Percentiles rank a stretch among this genome's conserved stretches.
Conservation (phyloP, 2,329 filamentous ascomycete genomes). For the Fusarium buxicola region DNA sequence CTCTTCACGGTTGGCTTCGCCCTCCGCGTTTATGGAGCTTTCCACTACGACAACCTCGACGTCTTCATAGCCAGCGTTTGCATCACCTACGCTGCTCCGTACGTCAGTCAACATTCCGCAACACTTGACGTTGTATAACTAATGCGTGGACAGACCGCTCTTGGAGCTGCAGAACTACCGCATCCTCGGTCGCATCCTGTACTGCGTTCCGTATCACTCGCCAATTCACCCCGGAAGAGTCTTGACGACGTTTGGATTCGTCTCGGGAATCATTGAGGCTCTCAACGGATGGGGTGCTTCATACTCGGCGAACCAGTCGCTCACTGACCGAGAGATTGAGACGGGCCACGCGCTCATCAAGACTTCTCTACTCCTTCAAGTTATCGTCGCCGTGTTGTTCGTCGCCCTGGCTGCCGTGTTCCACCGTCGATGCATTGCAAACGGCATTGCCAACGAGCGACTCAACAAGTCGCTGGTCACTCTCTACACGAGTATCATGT, state of each 20-base stretch:
- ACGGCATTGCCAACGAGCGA: slow-evolving; percentile 49
- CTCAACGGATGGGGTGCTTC: slow-evolving; percentile 61
- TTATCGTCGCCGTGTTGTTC: slow-evolving; percentile 64
- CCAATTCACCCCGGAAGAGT: slow-evolving; percentile 61
- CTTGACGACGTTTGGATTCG: slow-evolving; percentile 58
- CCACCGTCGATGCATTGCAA: slow-evolving; percentile 57
- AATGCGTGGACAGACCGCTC: slow-evolving; percentile 57
- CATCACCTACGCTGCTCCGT: slow-evolving; percentile 52
- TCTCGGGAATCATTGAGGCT: slow-evolving; percentile 61
- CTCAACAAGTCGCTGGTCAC: slow-evolving; percentile 56
- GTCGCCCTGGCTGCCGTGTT: slow-evolving; percentile 60
- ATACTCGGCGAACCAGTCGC: slow-evolving; percentile 59
- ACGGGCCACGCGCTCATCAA: slow-evolving; percentile 61
- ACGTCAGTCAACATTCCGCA: slow-evolving; percentile 16
- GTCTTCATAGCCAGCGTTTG: slow-evolving; percentile 51
- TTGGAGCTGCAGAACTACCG: slow-evolving; percentile 72
- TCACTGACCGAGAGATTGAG: slow-evolving; percentile 53
- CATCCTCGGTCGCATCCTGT: slow-evolving; percentile 68
- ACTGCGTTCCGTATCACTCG: slow-evolving; percentile 67
- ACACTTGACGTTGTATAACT: not conserved
- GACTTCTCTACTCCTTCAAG: slow-evolving; percentile 64
- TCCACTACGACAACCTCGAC: slow-evolving; percentile 48
- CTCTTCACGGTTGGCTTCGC: slow-evolving; percentile 68
- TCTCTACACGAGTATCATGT: slow-evolving; percentile 61
- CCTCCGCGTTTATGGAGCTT: slow-evolving; percentile 51